These are phyloP conservation scores for Acrasis kona DNA, from an alignment of 78 protist species.

Conservation along the genomic window DNA sequence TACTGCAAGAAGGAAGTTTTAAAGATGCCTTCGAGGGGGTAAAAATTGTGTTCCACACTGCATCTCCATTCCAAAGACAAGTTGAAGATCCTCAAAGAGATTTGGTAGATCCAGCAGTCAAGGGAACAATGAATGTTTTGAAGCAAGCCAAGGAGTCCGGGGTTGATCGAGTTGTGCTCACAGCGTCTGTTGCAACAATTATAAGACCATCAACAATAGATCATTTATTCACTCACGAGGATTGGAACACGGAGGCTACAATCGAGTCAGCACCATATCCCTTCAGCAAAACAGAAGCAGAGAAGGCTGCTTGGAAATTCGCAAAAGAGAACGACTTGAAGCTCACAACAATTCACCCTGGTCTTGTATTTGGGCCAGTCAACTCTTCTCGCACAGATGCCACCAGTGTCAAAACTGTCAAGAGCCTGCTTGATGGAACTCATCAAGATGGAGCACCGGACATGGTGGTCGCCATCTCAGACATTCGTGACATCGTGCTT, in stretches of 20 bases:
- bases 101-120: background rate
- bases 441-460: too few relatives aligned
- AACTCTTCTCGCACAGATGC: background rate
- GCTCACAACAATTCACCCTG: background rate
- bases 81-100: background rate
- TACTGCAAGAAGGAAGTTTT: constrained; percentile 1
- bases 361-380: background rate
- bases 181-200: background rate
- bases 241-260: background rate
- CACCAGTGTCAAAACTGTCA: background rate
- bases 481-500: background rate
- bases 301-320: background rate
- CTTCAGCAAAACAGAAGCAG: background rate
- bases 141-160: background rate
- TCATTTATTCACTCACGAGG: background rate
- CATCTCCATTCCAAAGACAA: constrained; percentile 1
- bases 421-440: background rate
- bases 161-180: background rate
- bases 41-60: background rate
- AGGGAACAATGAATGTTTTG: background rate
- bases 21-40: background rate
- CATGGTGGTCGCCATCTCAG: background rate
- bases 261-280: background rate
- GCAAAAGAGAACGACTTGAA: background rate
- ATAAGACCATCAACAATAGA: background rate